Percentiles rank a stretch among this genome's conserved stretches.
These are phyloP conservation scores for Dimocarpus longan DNA, from an alignment of 345 rosid genomes.

Conservation along the genomic window DNA sequence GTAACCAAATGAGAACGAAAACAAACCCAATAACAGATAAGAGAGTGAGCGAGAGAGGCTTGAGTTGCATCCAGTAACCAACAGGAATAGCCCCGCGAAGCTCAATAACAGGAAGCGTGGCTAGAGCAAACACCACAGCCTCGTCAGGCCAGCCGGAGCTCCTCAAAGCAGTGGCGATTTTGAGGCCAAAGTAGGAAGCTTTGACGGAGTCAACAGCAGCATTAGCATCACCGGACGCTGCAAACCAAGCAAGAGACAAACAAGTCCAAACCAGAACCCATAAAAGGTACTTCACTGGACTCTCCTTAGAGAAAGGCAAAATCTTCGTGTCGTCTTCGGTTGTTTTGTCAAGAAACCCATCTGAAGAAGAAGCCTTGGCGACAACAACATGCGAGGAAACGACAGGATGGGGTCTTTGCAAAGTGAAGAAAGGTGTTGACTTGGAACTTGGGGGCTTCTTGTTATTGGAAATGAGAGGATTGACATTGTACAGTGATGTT, in stretches of 20 bases:
- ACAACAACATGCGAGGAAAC: slow-evolving; percentile 9
- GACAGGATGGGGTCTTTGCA: slow-evolving; percentile 23
- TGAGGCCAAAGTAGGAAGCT: slow-evolving; percentile 79
- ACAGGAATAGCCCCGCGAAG: slow-evolving; percentile 97
- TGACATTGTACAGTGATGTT: slow-evolving; percentile 26
- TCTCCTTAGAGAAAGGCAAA: slow-evolving; percentile 40
- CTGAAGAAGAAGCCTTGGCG: slow-evolving; percentile 29
- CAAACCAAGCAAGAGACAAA: slow-evolving; percentile 75
- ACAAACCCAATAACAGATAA: slow-evolving; percentile 79
- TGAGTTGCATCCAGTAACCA: slow-evolving; percentile 96
- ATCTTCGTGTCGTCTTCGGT: slow-evolving; percentile 33
- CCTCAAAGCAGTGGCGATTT: slow-evolving; percentile 62
- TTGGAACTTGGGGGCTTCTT: slow-evolving; percentile 2
- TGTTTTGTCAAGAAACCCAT: slow-evolving; percentile 33
- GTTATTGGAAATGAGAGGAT: slow-evolving; percentile 15
- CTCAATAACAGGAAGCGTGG: slow-evolving; percentile 88
- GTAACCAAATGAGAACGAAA: slow-evolving; percentile 8
- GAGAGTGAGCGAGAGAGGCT: slow-evolving; percentile 55
- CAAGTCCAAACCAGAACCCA: slow-evolving; percentile 80
- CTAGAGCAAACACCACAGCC: slow-evolving; percentile 84
- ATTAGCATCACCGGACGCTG: slow-evolving; percentile 74
- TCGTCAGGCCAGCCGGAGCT: slow-evolving; percentile 82
- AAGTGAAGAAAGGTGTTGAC: slow-evolving; percentile 24
- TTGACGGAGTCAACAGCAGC: slow-evolving; percentile 82
- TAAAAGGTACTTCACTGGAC: slow-evolving; percentile 48